phyloP scores from a whole-genome alignment of 352 stramenopile species.

The Phytophthora syringae region DNA sequence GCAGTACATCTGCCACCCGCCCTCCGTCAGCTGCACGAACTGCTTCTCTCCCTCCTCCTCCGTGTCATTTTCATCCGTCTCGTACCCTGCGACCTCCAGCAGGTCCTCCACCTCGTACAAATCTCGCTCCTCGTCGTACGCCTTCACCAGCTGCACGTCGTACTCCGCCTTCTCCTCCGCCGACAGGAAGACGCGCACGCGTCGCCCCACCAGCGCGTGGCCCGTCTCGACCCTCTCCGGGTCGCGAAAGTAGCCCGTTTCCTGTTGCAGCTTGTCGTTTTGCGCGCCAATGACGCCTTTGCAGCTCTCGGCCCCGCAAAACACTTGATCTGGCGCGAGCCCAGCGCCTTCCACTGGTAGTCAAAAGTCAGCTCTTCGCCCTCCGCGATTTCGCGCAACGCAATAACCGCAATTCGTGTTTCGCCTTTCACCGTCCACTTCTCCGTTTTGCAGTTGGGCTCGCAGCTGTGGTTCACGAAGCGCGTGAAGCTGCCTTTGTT shows the following conservation, averaged over 20 bases:
- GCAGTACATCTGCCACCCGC: constrained; percentile 80
- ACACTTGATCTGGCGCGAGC: constrained; percentile 82
- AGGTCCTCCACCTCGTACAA: constrained; percentile 64
- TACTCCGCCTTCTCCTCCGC: constrained; percentile 65
- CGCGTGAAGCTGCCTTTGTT: constrained; percentile 94
- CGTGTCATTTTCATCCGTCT: constrained; percentile 42
- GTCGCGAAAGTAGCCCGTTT: constrained; percentile 70
- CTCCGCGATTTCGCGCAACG: constrained; percentile 86
- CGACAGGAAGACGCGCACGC: constrained; percentile 72
- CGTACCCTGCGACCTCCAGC: constrained; percentile 34
- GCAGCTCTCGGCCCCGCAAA: constrained; percentile 69
- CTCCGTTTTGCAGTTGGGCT: constrained; percentile 95
- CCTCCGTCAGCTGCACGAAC: constrained; percentile 44
- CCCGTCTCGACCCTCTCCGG: constrained; percentile 61
- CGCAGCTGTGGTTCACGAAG: constrained; percentile 97
- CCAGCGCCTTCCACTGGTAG: constrained; percentile 95
- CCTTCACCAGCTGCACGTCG: constrained; percentile 55
- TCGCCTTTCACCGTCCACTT: constrained; percentile 94
- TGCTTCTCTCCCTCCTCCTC: constrained; percentile 53
- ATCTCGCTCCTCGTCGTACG: constrained; percentile 49
- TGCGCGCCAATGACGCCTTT: constrained; percentile 81
- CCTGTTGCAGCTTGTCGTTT: constrained; percentile 45
- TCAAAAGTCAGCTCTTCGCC: constrained; percentile 96
- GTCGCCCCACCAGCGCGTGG: constrained; percentile 50
- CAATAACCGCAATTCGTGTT: constrained; percentile 94